Base-by-base conservation (phyloP, 805 yeast species). In the Yamadazyma takamatsuzukensis region DNA sequence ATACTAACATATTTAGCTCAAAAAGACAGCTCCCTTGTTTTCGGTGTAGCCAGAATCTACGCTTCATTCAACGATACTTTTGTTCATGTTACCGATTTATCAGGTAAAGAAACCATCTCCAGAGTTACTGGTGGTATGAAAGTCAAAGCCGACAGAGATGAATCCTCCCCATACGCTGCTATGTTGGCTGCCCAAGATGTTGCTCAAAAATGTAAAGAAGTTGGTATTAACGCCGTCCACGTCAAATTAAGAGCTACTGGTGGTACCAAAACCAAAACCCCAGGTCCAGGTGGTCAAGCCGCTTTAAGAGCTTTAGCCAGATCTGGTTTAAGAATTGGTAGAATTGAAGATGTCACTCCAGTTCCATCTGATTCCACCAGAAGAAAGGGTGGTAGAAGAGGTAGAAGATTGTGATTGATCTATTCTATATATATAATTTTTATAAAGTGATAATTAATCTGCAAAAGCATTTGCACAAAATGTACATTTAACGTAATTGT, bases 311-410 rank as follows among this genome's bases (percentile, higher is more conserved):
- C 97, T 68, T 75, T 90, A 64, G 97, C 99, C 64, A 89, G 99
- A 83, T 88, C 97, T 54, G 99, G 99, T 71, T 80, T 93, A 74
- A 89, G 95, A 83, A 93, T 93, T 56, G 99, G 99, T 63, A 88
- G 99, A 77, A 93, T 93, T 60, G 99, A 94, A 80, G 99, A 93
- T 73, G 98, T 93, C 56, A 93, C 99, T 58, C 98, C 98, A 73
- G 89, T 93, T 62, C 99, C 99, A 73, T 93, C 98, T 57, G 99
- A 93, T 76, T 89, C 97, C 63, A 94, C 98, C 73, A 93, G 99
- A 84, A 86, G 90, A 87, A 94, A 93, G 95, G 98, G 98, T 87
- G 99, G 99, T 86, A 93, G 98, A 81, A 89, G 99, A 83, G 99
- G 99, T 90, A 90, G 98, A 83, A 88, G 99, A 85, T 83, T 89